Conservation (phyloP, 108 stramenopile species). For the Cyclotella sp. region DNA sequence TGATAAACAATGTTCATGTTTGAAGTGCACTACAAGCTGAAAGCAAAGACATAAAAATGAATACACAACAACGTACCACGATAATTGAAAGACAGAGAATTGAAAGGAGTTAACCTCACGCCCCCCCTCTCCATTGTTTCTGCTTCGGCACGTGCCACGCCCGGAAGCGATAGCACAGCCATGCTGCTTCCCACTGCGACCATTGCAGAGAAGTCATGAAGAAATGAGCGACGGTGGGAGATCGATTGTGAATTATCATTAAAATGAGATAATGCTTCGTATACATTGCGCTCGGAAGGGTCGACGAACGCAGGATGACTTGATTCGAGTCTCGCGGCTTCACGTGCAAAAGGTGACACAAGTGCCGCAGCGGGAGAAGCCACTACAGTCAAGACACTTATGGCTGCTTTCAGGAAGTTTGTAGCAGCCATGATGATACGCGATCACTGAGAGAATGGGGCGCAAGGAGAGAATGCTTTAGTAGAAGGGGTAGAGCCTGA, state of each 20-base stretch:
- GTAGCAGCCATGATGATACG: no score
- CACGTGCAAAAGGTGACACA: no score
- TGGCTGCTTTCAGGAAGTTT: no score
- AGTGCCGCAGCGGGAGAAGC: no score
- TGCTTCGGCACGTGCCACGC: constrained; percentile 28
- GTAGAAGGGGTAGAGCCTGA: no score
- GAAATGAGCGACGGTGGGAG: background rate
- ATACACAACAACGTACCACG: constrained; percentile 42
- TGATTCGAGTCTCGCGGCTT: no score
- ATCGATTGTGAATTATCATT: background rate
- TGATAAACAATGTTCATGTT: background rate
- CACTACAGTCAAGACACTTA: no score
- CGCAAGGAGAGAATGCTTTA: no score
- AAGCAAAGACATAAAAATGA: background rate
- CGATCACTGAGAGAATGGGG: no score
- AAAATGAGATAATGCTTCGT: no score
- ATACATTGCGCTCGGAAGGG: no score
- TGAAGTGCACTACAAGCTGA: background rate
- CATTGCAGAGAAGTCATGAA: background rate
- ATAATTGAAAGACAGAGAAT: constrained; percentile 80
- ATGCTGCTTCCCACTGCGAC: background rate
- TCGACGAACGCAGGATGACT: no score
- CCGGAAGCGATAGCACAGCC: background rate
- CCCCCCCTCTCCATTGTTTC: constrained; percentile 53
- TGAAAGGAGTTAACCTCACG: constrained; percentile 66